Percentiles rank a stretch among this genome's conserved stretches.
Conservation (phyloP, 2,329 filamentous ascomycete genomes). For the Alternaria sp. region DNA sequence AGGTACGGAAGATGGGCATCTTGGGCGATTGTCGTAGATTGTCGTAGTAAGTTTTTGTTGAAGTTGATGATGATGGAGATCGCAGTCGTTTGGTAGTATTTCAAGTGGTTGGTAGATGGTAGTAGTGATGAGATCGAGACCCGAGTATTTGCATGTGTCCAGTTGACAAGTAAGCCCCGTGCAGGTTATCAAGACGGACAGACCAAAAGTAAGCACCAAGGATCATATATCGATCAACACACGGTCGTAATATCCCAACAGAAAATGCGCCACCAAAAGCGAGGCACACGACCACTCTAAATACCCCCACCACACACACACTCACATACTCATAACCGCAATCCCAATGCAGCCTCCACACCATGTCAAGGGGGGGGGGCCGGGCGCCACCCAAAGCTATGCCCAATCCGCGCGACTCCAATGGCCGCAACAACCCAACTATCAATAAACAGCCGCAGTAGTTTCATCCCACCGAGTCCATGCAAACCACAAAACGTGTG, state of each 20-base stretch:
- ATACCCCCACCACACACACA: conserved; percentile 1
- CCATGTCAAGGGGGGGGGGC: conserved; percentile 8
- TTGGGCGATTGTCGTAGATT: conserved; percentile 7
- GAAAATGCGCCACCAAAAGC: conserved; percentile 1
- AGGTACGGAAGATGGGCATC: conserved; percentile 44
- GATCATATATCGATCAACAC: conserved; percentile 1
- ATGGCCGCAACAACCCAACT: conserved; percentile 8
- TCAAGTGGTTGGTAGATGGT: conserved; percentile 5
- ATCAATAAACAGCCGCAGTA: conserved; percentile 22
- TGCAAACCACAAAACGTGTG: conserved; percentile 10
- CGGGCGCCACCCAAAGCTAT: conserved; percentile 6
- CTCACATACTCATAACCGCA: conserved; percentile 7
- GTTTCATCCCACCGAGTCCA: conserved; percentile 19
- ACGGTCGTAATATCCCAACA: conserved; percentile 6
- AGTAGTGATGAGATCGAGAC: not conserved
- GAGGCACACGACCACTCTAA: conserved; percentile 8
- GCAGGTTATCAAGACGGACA: not conserved
- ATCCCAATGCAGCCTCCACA: conserved; percentile 7
- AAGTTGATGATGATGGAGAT: conserved; percentile 5
- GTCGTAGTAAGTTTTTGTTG: not conserved
- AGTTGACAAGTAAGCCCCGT: not conserved
- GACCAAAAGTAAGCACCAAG: not conserved
- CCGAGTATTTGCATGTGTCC: conserved; percentile 15
- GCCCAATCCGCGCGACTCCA: conserved; percentile 1
- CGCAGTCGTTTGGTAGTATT: not conserved